These are phyloP conservation scores for Daldinia sp. DNA, from an alignment of 2,329 filamentous ascomycete species.

Conservation along the genomic window DNA sequence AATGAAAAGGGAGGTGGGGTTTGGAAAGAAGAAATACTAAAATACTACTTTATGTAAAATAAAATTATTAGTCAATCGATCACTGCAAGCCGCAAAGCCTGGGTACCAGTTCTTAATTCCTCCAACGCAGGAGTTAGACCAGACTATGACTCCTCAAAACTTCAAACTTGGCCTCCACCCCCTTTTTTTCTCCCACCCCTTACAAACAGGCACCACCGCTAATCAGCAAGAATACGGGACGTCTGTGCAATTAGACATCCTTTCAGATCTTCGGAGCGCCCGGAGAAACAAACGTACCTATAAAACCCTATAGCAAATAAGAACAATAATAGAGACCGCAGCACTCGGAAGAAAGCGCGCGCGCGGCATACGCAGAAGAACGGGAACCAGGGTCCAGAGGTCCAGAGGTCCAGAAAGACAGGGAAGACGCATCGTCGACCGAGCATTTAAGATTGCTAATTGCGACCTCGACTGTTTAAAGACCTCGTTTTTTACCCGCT, in stretches of 20 bases:
- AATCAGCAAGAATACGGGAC: slow-evolving; percentile 27
- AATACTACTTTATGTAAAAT: background rate
- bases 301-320: slow-evolving; percentile 5
- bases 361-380: background rate
- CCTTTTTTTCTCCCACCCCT: slow-evolving; percentile 22
- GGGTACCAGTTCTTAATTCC: slow-evolving; percentile 19
- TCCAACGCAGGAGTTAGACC: slow-evolving; percentile 19
- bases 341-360: slow-evolving; percentile 15
- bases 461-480: slow-evolving; percentile 30
- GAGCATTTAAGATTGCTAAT: slow-evolving; percentile 47
- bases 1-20: slow-evolving; percentile 6
- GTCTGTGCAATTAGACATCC: slow-evolving; percentile 32
- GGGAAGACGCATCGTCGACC: slow-evolving; percentile 37
- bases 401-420: slow-evolving; percentile 23
- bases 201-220: slow-evolving; percentile 18
- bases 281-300: slow-evolving; percentile 7
- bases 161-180: slow-evolving; percentile 38
- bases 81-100: background rate
- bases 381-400: slow-evolving; percentile 7
- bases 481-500: slow-evolving; percentile 10
- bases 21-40: background rate
- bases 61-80: slow-evolving; percentile 17
- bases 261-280: slow-evolving; percentile 17
- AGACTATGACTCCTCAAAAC: slow-evolving; percentile 28
- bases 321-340: background rate